Conservation (phyloP, 2,329 filamentous ascomycete species). For the Phialophora verrucosa region DNA sequence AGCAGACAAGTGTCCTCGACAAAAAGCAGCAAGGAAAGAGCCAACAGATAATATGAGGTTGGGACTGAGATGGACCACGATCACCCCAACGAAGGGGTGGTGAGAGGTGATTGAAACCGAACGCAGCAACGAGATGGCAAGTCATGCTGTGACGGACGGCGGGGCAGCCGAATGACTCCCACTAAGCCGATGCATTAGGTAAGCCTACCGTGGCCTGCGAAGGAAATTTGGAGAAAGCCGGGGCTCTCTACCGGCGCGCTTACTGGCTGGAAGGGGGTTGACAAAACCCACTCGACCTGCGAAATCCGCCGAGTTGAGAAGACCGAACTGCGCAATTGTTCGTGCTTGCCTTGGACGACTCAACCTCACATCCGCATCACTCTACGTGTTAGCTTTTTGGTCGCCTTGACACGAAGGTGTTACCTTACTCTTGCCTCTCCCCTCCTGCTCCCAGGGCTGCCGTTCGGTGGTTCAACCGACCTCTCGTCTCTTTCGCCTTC, state of each 20-base stretch:
- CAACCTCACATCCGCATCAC: not conserved
- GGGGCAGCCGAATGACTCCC: slow-evolving; percentile 12
- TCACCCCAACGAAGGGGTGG: slow-evolving; percentile 35
- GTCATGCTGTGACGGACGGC: slow-evolving; percentile 3
- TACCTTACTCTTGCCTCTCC: slow-evolving; percentile 2
- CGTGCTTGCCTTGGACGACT: slow-evolving; percentile 3
- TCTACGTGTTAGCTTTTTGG: slow-evolving; percentile 1
- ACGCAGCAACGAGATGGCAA: slow-evolving; percentile 16
- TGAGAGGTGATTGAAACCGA: slow-evolving; percentile 19
- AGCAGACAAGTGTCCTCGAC: slow-evolving; percentile 38
- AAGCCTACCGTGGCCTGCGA: not conserved
- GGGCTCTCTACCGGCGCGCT: not conserved
- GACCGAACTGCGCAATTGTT: slow-evolving; percentile 18
- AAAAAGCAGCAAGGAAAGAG: not conserved
- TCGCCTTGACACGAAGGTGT: not conserved
- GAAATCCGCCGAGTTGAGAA: slow-evolving; percentile 20
- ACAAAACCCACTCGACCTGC: slow-evolving; percentile 13
- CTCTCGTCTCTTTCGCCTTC: slow-evolving; percentile 9
- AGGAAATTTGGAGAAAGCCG: slow-evolving; percentile 8
- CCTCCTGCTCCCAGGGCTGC: not conserved
- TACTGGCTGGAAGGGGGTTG: not conserved
- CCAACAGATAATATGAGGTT: not conserved
- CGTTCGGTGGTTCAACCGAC: not conserved
- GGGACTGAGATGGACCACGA: slow-evolving; percentile 21
- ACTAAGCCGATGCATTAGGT: slow-evolving; percentile 1